phyloP scores from a whole-genome alignment of 2,329 filamentous ascomycete genomes.

The Trichoderma hamatum region DNA sequence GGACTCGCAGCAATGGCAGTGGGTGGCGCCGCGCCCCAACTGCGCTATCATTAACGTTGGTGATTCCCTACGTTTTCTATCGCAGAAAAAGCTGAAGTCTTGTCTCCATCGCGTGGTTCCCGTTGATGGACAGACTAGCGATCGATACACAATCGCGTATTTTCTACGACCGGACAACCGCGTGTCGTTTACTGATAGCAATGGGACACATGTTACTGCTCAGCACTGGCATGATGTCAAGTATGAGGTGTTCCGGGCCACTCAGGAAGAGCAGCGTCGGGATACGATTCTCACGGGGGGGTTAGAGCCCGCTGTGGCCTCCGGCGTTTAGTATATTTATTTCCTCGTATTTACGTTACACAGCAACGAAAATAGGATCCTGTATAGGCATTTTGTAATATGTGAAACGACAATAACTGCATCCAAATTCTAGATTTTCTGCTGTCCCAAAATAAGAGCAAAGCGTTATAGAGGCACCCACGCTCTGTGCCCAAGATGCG shows the following conservation, averaged over 20 bases:
- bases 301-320: too few species aligned
- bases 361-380: too few species aligned
- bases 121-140: not conserved
- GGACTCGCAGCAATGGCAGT: conserved; percentile 31
- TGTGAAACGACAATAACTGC: too few species aligned
- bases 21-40: conserved; percentile 34
- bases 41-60: conserved; percentile 42
- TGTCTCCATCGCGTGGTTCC: conserved; percentile 1
- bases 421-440: too few species aligned
- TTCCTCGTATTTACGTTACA: too few species aligned
- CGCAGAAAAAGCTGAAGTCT: not conserved
- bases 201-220: conserved; percentile 26
- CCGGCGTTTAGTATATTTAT: too few species aligned
- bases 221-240: not conserved
- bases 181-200: not conserved
- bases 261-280: too few species aligned
- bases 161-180: not conserved
- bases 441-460: too few species aligned
- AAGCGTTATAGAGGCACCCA: too few species aligned
- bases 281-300: too few species aligned
- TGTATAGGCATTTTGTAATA: too few species aligned
- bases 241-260: not conserved
- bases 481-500: too few species aligned
- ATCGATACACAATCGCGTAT: conserved; percentile 2
- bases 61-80: conserved; percentile 34